Base-by-base conservation (phyloP, 1,284 basidiomycete species). In the Peniophora sp. region DNA sequence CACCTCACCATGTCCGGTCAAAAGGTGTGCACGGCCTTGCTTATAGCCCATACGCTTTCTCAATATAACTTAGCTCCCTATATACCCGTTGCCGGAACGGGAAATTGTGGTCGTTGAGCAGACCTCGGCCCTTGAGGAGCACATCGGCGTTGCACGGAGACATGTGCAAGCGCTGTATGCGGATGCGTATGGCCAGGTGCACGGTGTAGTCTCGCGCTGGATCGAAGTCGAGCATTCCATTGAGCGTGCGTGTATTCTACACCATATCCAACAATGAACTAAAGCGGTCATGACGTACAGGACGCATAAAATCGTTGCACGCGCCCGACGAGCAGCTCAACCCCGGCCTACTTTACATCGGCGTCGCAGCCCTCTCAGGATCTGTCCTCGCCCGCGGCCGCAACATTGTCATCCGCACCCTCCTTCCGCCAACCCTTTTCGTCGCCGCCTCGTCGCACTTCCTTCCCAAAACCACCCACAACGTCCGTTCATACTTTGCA, bases 301-400 rank as follows among this genome's bases (percentile, higher is more conserved):
- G 73, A 54, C 83, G 90, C 54, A 73, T 96, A 45, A 94, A 93
- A 67, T 78, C 85, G 3, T 78, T 97, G 59, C 70, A 90, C 22
- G 82, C 89, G 1, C 77, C 82, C 1, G 75, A 86, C 49, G 94
- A 97, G 69, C 73, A 83, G 1, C 77, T 97, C 36, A 93, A 85
- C 5, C 94, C 94, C 1, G 90, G 88, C 17, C 63, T 88, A 11
- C 83, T 95, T 53, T 95, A 94, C 70, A 85, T 92, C 51, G 90
- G 92, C 46, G 81, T 97, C 38, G 85, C 91, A 1, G 85, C 91
- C 2, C 81, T 97, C 45, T 88, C 89, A 0, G 90, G 89, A 1
- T 91, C 90, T 51, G 85, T 97, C 58, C 65, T 97, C 51, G 81
- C 89, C 0, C 85, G 93, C 38, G 87, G 85, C 56, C 84, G 93